Evolutionary conservation across 108 stramenopile species (phyloP).

Genomic region (Pseudonitzschia delicatissima): DNA sequence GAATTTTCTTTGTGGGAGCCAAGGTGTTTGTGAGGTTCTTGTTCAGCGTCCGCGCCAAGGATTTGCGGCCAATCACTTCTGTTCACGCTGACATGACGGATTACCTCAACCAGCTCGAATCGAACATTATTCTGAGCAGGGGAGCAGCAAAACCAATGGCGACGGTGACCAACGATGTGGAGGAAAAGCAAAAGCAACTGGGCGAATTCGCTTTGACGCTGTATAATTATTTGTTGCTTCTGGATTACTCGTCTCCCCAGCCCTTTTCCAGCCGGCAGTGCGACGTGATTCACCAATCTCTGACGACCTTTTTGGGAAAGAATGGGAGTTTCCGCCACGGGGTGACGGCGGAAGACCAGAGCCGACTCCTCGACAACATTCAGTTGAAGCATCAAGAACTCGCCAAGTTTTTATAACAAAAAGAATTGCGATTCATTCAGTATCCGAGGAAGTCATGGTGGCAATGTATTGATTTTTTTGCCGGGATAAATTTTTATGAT

Average conservation of each 20-base stretch:
- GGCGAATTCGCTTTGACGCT: slow-evolving; percentile 65
- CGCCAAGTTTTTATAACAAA: slow-evolving; percentile 35
- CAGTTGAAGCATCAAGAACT: slow-evolving; percentile 32
- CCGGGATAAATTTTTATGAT: too few species aligned
- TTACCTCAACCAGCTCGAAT: slow-evolving; percentile 60
- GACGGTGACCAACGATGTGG: neutral
- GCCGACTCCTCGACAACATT: slow-evolving; percentile 23
- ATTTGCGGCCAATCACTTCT: slow-evolving; percentile 58
- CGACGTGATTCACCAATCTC: slow-evolving; percentile 61
- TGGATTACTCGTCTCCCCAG: slow-evolving; percentile 70
- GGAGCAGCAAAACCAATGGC: neutral
- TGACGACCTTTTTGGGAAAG: slow-evolving; percentile 47
- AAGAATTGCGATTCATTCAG: too few species aligned
- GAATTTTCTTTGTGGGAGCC: slow-evolving; percentile 58
- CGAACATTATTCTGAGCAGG: slow-evolving; percentile 28
- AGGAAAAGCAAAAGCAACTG: slow-evolving; percentile 38
- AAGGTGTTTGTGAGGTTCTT: slow-evolving; percentile 53
- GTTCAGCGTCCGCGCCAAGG: slow-evolving; percentile 63
- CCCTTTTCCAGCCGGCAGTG: slow-evolving; percentile 61
- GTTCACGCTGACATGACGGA: slow-evolving; percentile 78
- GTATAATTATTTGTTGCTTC: slow-evolving; percentile 65
- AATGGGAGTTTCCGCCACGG: slow-evolving; percentile 17
- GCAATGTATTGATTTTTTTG: too few species aligned
- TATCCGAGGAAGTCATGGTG: too few species aligned
- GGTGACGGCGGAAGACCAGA: slow-evolving; percentile 19